These are phyloP conservation scores for Harringtonia aguacate DNA, from an alignment of 2,329 filamentous ascomycete species.

Conservation along the genomic window DNA sequence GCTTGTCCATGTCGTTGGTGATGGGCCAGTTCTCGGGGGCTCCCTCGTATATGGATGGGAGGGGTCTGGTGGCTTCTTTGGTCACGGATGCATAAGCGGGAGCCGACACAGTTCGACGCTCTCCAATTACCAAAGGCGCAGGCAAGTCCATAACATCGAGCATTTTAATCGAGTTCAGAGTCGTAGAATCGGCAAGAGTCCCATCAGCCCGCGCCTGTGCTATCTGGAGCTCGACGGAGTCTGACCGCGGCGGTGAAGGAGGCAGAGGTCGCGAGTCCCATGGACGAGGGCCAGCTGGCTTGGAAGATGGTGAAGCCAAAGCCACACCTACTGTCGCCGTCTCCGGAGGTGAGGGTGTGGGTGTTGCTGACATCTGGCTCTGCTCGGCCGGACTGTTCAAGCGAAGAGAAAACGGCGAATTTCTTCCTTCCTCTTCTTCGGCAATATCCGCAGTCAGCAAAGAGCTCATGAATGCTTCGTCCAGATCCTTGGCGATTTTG, in stretches of 20 bases:
- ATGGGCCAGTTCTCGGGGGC: conserved; percentile 15
- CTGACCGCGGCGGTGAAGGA: conserved; percentile 28
- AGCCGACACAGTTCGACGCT: conserved; percentile 40
- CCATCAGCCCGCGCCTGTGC: conserved; percentile 10
- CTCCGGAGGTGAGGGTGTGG: not conserved
- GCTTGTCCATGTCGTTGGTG: conserved; percentile 19
- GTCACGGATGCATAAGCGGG: conserved; percentile 33
- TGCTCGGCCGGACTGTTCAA: conserved; percentile 20
- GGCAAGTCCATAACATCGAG: not conserved
- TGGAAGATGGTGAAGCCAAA: not conserved
- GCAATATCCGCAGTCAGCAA: conserved; percentile 22
- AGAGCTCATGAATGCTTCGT: conserved; percentile 77
- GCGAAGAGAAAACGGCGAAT: conserved; percentile 31
- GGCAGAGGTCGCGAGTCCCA: conserved; percentile 42
- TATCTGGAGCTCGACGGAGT: conserved; percentile 16
- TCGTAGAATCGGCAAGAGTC: not conserved
- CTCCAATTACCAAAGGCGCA: conserved; percentile 10
- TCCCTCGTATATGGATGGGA: conserved; percentile 41
- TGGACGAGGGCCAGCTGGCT: conserved; percentile 7
- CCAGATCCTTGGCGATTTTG: conserved; percentile 80
- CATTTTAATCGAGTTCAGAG: not conserved
- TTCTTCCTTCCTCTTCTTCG: conserved; percentile 16
- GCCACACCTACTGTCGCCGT: too few relatives aligned
- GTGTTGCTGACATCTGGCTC: not conserved
- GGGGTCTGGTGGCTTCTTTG: conserved; percentile 20